Base-by-base conservation (phyloP, 768 basidiomycete species). In the Collybiopsis luxurians region DNA sequence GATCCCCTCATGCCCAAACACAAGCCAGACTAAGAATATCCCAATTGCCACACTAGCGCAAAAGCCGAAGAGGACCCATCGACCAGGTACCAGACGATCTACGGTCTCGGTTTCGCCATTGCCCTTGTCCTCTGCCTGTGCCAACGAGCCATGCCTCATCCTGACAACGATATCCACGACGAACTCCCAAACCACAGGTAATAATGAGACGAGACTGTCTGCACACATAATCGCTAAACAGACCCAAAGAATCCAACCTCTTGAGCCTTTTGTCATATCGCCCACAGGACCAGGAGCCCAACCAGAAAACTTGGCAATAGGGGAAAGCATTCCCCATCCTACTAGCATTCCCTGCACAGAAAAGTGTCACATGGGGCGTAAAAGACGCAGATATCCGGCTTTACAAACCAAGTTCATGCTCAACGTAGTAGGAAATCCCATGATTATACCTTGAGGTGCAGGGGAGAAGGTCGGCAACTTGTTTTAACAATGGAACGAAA, bases 161-260 rank as follows among this genome's bases (percentile, higher is more conserved):
- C 63, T 61, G 55, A 65, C 58, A 48, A 73, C 27, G 65, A 64
- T 54, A 65, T 75, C 70, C 65, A 61, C 58, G 24, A 80, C 47
- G 53, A 82, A 83, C 55, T 87, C 86, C 51, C 77, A 68, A 40
- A 82, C 71, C 57, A 94, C 85, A 19, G 95, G 92, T 17, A 92
- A 62, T 26, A 98, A 83, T 10, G 92, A 93, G 36, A 98, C 80
- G 58, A 98, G 69, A 52, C 88, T 89, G 72, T 98, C 96, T 34
- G 93, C 83, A 69, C 89, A 92, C 96, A 98, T 98, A 64, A 96
- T 90, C 3, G 95, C 95, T 34, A 98, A 79, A 1, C 94, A 90
- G 21, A 87, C 81, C 96, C 96, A 98, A n/a, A 98, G 82, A 54
- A 96, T 94, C 93, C 93, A 96, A 31, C 92, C 92, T 51, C 95